Evolutionary conservation across 108 stramenopile genomes (phyloP).

Genomic region (Cyclotella atomus): DNA sequence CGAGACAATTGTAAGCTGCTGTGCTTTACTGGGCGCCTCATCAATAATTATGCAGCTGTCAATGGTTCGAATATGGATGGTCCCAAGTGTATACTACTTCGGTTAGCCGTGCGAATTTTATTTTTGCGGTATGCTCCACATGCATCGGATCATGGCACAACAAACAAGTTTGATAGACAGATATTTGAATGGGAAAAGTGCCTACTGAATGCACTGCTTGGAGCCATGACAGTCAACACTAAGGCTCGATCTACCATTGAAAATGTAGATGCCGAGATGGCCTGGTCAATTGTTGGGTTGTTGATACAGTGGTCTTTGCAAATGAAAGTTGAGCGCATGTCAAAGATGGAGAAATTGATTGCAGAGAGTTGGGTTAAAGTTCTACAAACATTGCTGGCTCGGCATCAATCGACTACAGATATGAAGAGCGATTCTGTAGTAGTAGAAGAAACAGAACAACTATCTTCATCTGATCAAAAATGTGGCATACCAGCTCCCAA

Average conservation of each 20-base stretch:
- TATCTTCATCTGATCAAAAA: neutral
- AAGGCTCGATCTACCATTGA: neutral
- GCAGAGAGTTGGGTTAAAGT: constrained; percentile 7
- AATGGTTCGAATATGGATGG: neutral
- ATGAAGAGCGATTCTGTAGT: neutral
- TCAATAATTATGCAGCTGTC: constrained; percentile 6
- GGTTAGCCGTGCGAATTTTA: constrained; percentile 19
- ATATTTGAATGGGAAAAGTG: constrained; percentile 20
- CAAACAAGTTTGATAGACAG: neutral
- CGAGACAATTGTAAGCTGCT: constrained; percentile 28
- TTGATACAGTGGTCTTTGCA: neutral
- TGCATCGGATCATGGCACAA: neutral
- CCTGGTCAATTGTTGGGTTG: constrained; percentile 17
- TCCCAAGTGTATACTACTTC: constrained; percentile 14
- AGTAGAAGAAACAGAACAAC: neutral
- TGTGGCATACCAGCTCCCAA: neutral
- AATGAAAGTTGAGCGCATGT: neutral
- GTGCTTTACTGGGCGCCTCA: constrained; percentile 24
- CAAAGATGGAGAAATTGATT: neutral
- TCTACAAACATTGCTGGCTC: constrained; percentile 14
- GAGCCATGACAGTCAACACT: neutral
- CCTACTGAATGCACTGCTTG: constrained; percentile 10
- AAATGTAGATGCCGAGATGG: constrained; percentile 34
- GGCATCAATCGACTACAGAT: neutral
- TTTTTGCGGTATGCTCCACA: constrained; percentile 28